phyloP scores from a whole-genome alignment of 495 filamentous ascomycete genomes.

The Daldinia caldariorum region DNA sequence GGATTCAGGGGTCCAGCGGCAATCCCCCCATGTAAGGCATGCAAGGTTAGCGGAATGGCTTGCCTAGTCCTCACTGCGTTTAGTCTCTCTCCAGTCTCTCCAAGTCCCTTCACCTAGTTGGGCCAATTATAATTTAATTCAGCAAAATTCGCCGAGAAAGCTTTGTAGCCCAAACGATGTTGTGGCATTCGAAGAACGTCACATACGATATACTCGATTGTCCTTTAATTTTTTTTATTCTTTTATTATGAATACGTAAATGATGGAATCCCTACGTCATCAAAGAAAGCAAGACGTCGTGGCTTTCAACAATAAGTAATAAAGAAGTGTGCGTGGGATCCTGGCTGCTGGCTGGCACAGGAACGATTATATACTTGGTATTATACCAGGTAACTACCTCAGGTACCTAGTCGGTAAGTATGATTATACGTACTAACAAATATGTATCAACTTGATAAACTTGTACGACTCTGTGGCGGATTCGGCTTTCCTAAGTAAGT shows the following conservation, averaged over 20 bases:
- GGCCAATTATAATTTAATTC: neutral
- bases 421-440: conserved; percentile 1
- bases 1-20: conserved; percentile 33
- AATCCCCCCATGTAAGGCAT: conserved; percentile 20
- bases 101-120: too few relatives aligned
- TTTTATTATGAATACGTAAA: neutral
- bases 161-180: neutral
- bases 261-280: neutral
- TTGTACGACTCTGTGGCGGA: conserved; percentile 3
- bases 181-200: neutral
- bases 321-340: neutral
- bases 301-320: neutral
- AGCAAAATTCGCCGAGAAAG: conserved; percentile 33
- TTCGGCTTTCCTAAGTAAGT: conserved; percentile 37
- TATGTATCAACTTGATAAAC: neutral
- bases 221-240: neutral
- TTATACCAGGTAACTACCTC: neutral
- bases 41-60: conserved; percentile 31
- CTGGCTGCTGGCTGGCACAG: neutral
- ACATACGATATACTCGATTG: neutral
- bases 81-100: too few relatives aligned
- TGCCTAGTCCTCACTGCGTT: too few relatives aligned
- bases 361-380: conserved; percentile 1
- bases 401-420: neutral
- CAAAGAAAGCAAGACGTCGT: neutral